phyloP scores from a whole-genome alignment of 2,329 filamentous ascomycete species.

The Anisogramma anomala region DNA sequence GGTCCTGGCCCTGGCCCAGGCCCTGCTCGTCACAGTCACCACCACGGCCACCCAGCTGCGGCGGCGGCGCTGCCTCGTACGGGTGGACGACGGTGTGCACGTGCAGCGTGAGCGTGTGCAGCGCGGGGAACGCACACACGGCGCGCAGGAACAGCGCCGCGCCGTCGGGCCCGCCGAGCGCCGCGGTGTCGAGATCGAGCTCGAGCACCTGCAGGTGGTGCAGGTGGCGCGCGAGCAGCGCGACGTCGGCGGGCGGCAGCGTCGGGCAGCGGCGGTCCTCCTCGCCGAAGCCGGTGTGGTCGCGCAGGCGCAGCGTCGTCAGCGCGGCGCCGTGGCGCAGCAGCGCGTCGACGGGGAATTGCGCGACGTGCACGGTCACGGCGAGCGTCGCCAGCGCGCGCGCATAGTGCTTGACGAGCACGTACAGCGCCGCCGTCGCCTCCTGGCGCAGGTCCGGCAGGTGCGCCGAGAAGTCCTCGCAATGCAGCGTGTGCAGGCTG shows the following conservation, averaged over 20 bases:
- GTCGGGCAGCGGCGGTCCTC: conserved; percentile 32
- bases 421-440: conserved; percentile 28
- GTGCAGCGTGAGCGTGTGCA: conserved; percentile 32
- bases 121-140: conserved; percentile 27
- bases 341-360: conserved; percentile 31
- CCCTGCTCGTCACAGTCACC: too few species aligned
- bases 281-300: conserved; percentile 34
- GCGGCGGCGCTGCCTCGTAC: conserved; percentile 16
- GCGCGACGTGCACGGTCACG: conserved; percentile 30
- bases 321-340: conserved; percentile 28
- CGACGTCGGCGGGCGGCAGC: conserved; percentile 24
- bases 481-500: conserved; percentile 26
- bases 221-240: conserved; percentile 23
- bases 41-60: conserved; percentile 12
- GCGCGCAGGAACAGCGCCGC: conserved; percentile 27
- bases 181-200: conserved; percentile 33
- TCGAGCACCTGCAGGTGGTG: conserved; percentile 29
- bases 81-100: conserved; percentile 31
- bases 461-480: conserved; percentile 36
- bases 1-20: too few species aligned
- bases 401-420: conserved; percentile 28
- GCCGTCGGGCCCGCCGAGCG: conserved; percentile 24
- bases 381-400: conserved; percentile 26
- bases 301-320: conserved; percentile 29
- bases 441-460: conserved; percentile 26